Conservation (phyloP, 192 early-diverging fungal genomes). For the Umbelopsis sp. region DNA sequence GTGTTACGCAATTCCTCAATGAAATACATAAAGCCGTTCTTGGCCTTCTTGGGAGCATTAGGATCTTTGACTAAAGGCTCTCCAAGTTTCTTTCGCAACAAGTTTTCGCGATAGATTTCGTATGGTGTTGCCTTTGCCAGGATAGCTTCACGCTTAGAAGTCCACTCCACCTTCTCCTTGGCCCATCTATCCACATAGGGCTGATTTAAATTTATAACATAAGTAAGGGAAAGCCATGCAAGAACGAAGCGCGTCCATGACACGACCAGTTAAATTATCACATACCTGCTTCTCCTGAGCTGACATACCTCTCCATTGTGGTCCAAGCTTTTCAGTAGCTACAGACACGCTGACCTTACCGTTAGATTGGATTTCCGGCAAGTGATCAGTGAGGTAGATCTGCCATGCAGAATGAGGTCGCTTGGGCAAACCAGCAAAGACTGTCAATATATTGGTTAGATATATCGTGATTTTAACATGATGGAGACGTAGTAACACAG, state of each 20-base stretch:
- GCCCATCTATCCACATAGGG: constrained; percentile 15
- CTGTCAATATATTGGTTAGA: neutral
- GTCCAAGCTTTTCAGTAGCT: neutral
- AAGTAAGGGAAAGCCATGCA: neutral
- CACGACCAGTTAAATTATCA: neutral
- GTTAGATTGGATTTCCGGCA: neutral
- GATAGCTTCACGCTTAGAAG: neutral
- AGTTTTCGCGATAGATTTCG: constrained; percentile 32
- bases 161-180: neutral
- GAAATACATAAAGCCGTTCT: constrained; percentile 33
- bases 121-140: constrained; percentile 30
- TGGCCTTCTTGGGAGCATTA: constrained; percentile 29
- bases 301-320: constrained; percentile 27
- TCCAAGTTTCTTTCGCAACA: constrained; percentile 28
- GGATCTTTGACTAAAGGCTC: constrained; percentile 33
- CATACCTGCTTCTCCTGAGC: constrained; percentile 32
- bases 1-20: constrained; percentile 25
- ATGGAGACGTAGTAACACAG: neutral
- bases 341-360: constrained; percentile 16
- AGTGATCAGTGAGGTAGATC: constrained; percentile 26
- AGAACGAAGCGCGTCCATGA: neutral
- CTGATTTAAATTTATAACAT: neutral
- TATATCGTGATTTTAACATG: neutral
- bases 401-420: constrained; percentile 39
- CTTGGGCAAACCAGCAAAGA: constrained; percentile 26